Base-by-base conservation (phyloP, 306 rosid species). In the Acacia melanoxylon region DNA sequence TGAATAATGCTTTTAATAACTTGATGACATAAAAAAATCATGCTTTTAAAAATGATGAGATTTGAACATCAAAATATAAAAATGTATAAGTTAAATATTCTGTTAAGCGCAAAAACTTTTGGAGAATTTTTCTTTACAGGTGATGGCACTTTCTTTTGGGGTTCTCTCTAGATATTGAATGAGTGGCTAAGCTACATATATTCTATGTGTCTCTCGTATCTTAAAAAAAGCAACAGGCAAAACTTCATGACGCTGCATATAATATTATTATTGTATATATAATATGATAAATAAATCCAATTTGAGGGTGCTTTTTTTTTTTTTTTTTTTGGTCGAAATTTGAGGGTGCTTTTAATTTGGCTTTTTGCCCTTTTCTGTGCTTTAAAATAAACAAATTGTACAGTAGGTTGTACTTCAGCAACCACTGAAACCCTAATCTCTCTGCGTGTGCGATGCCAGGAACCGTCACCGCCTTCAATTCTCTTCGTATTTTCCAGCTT, bases 371-470 rank as follows among this genome's bases (percentile, higher is more conserved):
- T 61, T 25, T 22, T 62, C 51, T 33, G 20, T 16, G 11, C 37
- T 66, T 31, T 35, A 3, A 86, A 40, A 22, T 20, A 20, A 58
- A n/a, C 9, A 58, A 45, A 54, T 51, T 88, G 85, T 81, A 77
- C 85, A 81, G 80, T 22, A 52, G 6, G 19, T 1, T n/a, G 65
- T 58, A 58, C 85, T 76, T 78, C 78, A 44, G 74, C 81, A 59
- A 45, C 78, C 66, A 45, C 48, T 46, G 35, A 58, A 58, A 58
- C 54, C 85, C 68, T 33, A 44, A 17, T 65, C 48, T 65, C 48
- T 65, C 40, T 37, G n/a, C 68, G 94, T 37, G 35, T 68, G 92
- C 29, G 90, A 92, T 87, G 91, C 93, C 74, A 87, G 75, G 89
- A 91, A 73, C 86, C 91, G 89, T 19, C 92, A 73, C 54, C 40